Conservation (phyloP, 2,329 filamentous ascomycete species). For the Cytospora chrysosperma region DNA sequence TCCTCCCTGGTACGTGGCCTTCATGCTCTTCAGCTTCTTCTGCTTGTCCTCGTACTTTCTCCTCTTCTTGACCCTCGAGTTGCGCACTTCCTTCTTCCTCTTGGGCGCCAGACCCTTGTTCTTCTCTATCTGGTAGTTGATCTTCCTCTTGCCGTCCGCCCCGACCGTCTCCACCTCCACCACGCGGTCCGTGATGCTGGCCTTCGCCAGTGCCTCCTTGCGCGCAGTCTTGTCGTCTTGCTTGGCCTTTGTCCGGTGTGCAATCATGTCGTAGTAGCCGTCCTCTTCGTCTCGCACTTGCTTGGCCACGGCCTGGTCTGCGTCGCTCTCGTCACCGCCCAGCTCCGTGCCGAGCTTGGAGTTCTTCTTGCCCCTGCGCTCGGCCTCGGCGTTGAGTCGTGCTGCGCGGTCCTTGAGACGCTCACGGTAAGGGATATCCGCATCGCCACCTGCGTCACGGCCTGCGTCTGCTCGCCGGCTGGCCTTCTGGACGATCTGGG, state of each 20-base stretch:
- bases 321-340: slow-evolving; percentile 62
- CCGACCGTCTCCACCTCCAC: slow-evolving; percentile 69
- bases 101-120: slow-evolving; percentile 92
- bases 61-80: slow-evolving; percentile 96
- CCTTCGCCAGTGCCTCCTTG: slow-evolving; percentile 55
- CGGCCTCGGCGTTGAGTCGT: slow-evolving; percentile 84
- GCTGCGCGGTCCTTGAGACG: slow-evolving; percentile 82
- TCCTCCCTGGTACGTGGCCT: slow-evolving; percentile 80
- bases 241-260: slow-evolving; percentile 67
- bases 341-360: slow-evolving; percentile 65
- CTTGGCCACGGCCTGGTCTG: slow-evolving; percentile 61
- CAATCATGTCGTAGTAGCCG: slow-evolving; percentile 89
- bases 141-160: slow-evolving; percentile 84
- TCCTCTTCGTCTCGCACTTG: slow-evolving; percentile 56
- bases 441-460: slow-evolving; percentile 73
- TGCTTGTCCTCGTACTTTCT: slow-evolving; percentile 95
- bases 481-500: slow-evolving; percentile 91
- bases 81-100: slow-evolving; percentile 90
- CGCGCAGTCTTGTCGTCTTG: slow-evolving; percentile 67
- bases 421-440: slow-evolving; percentile 85
- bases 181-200: slow-evolving; percentile 62
- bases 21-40: slow-evolving; percentile 92
- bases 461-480: slow-evolving; percentile 77
- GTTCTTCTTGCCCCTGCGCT: slow-evolving; percentile 71
- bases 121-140: slow-evolving; percentile 92